Conservation (phyloP, 495 filamentous ascomycete genomes). For the Podospora anserina region DNA sequence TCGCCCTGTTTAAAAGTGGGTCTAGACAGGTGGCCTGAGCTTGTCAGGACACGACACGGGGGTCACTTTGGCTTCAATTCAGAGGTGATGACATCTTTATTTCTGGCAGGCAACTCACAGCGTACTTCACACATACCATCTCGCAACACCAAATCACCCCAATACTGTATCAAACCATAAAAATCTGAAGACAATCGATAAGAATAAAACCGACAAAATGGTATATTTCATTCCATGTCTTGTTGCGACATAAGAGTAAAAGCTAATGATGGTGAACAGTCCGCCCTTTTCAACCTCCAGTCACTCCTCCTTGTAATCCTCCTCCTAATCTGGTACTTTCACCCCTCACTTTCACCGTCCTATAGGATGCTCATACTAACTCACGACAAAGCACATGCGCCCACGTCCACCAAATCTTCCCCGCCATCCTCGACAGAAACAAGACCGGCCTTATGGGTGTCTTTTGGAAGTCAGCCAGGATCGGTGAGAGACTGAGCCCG, state of each 20-base stretch:
- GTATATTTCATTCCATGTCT: constrained; percentile 9
- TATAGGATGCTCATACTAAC: background rate
- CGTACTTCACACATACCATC: background rate
- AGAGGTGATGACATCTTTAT: constrained; percentile 5
- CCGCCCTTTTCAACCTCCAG: constrained; percentile 97
- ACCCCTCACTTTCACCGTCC: background rate
- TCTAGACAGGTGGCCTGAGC: background rate
- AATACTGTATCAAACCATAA: too few species aligned
- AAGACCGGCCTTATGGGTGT: constrained; percentile 89
- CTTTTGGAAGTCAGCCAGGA: constrained; percentile 94
- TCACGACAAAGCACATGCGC: constrained; percentile 59
- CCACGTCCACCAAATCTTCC: constrained; percentile 87
- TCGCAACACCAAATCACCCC: background rate
- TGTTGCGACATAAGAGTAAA: background rate
- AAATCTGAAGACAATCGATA: too few species aligned
- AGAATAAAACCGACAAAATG: constrained; percentile 18
- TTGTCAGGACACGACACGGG: background rate
- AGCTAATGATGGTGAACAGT: constrained; percentile 52
- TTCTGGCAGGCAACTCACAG: background rate
- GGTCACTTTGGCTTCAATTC: background rate
- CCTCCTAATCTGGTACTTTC: constrained; percentile 70
- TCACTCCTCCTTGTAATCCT: constrained; percentile 89
- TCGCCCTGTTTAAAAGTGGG: background rate
- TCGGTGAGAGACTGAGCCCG: constrained; percentile 90
- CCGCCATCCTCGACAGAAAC: constrained; percentile 88